Evolutionary conservation across 345 rosid genomes (phyloP).

Genomic region (Citrus unshiu): DNA sequence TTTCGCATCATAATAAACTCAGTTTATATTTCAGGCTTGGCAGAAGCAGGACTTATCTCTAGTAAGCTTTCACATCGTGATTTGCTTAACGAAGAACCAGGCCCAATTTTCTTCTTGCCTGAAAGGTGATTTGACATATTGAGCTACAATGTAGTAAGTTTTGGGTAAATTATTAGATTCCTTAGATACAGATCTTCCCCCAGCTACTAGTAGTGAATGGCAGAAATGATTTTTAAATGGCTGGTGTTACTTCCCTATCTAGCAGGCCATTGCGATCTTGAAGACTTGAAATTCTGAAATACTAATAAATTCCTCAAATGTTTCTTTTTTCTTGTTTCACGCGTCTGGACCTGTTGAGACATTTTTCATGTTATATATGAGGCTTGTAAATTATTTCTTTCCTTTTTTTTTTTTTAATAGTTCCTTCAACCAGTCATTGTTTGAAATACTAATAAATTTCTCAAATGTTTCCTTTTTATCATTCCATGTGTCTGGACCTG

Average conservation of each 20-base stretch:
- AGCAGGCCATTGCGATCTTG: background rate
- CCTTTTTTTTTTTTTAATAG: background rate
- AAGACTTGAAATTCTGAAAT: background rate
- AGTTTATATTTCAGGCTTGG: slow-evolving; percentile 68
- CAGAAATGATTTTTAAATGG: background rate
- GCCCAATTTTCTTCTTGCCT: slow-evolving; percentile 57
- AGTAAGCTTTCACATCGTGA: slow-evolving; percentile 81
- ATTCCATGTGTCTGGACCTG: background rate
- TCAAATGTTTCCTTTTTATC: background rate
- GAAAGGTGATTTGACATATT: slow-evolving; percentile 50
- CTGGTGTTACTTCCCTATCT: background rate
- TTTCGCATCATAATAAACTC: slow-evolving; percentile 12
- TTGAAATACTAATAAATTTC: background rate
- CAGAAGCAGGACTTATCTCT: slow-evolving; percentile 94
- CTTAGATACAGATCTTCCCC: background rate
- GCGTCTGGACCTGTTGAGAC: background rate
- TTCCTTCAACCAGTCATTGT: background rate
- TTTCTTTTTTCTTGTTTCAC: background rate
- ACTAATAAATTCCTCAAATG: background rate
- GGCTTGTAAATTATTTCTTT: background rate
- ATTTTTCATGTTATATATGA: background rate
- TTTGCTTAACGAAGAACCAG: slow-evolving; percentile 42
- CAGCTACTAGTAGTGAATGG: background rate
- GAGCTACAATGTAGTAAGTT: background rate
- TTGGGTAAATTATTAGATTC: background rate